A percentile compares a stretch with the other conserved stretches of the same genome.
Conservation (phyloP, 441 rosid species). For the Hura crepitans region DNA sequence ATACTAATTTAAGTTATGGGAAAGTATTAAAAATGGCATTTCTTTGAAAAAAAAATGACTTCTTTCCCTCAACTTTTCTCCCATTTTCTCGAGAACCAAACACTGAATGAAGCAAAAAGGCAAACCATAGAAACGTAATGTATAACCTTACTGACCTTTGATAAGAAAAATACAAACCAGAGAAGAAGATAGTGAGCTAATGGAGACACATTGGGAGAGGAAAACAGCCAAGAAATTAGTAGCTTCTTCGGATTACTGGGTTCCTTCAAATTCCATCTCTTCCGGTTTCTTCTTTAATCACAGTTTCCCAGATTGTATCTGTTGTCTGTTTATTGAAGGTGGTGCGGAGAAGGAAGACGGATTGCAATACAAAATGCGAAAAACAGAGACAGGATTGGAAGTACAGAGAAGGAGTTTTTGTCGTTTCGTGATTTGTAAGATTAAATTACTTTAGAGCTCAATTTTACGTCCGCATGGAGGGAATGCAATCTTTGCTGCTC, state of each 20-base stretch:
- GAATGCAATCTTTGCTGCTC: no score
- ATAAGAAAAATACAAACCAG: not conserved
- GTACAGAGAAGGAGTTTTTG: not conserved
- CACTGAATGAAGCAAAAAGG: not conserved
- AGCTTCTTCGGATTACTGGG: not conserved
- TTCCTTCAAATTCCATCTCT: not conserved
- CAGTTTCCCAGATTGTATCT: no score
- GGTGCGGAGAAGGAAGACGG: not conserved
- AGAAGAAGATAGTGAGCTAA: not conserved
- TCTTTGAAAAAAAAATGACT: not conserved
- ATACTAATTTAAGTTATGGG: not conserved
- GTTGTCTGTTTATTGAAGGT: no score
- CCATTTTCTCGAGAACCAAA: slow-evolving; percentile 6
- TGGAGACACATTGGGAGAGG: not conserved
- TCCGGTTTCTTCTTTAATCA: not conserved
- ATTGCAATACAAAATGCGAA: not conserved
- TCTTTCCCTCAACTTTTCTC: not conserved
- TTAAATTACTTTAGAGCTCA: slow-evolving; percentile 8
- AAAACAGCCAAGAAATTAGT: not conserved
- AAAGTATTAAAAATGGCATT: not conserved
- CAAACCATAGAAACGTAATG: not conserved
- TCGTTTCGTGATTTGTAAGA: slow-evolving; percentile 4
- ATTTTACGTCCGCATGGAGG: slow-evolving; percentile 6
- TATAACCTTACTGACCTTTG: slow-evolving; percentile 9
- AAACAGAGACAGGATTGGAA: not conserved